These are phyloP conservation scores for Podospora anserina DNA, from an alignment of 495 filamentous ascomycete genomes.

Conservation along the genomic window DNA sequence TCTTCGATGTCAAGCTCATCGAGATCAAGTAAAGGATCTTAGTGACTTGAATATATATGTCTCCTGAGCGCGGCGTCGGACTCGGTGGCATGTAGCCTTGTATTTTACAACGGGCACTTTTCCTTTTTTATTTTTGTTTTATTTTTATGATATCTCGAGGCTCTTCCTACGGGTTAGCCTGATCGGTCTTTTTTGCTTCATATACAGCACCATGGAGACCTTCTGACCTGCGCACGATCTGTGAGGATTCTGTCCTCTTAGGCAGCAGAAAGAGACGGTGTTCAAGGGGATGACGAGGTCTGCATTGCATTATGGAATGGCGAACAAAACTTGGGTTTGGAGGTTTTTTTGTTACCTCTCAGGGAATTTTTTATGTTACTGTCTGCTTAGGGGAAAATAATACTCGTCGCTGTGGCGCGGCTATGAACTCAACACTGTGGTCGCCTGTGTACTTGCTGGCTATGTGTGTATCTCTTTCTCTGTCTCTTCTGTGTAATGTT, in stretches of 20 bases:
- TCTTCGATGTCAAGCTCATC: constrained; percentile 90
- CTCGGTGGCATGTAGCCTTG: constrained; percentile 4
- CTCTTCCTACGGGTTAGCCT: constrained; percentile 10
- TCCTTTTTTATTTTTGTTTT: background rate
- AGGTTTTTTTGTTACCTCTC: constrained; percentile 8
- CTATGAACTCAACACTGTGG: background rate
- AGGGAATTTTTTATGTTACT: background rate
- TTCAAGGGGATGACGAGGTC: constrained; percentile 47
- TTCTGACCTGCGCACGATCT: constrained; percentile 41
- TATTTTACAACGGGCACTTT: constrained; percentile 19
- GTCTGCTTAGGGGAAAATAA: background rate
- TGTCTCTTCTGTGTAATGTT: background rate
- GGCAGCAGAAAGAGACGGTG: constrained; percentile 39
- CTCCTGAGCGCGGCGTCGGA: constrained; percentile 18
- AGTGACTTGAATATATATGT: background rate
- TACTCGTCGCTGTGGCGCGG: background rate
- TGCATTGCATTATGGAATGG: constrained; percentile 42
- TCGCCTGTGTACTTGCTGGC: background rate
- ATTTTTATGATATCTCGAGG: constrained; percentile 9
- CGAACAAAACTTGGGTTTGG: constrained; percentile 30
- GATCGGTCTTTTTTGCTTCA: constrained; percentile 21
- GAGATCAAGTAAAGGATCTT: constrained; percentile 54
- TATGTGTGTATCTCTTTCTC: background rate
- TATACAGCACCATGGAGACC: constrained; percentile 26
- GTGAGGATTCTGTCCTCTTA: constrained; percentile 37